phyloP scores from a whole-genome alignment of 2,329 filamentous ascomycete species.

The Diaporthe sp. region DNA sequence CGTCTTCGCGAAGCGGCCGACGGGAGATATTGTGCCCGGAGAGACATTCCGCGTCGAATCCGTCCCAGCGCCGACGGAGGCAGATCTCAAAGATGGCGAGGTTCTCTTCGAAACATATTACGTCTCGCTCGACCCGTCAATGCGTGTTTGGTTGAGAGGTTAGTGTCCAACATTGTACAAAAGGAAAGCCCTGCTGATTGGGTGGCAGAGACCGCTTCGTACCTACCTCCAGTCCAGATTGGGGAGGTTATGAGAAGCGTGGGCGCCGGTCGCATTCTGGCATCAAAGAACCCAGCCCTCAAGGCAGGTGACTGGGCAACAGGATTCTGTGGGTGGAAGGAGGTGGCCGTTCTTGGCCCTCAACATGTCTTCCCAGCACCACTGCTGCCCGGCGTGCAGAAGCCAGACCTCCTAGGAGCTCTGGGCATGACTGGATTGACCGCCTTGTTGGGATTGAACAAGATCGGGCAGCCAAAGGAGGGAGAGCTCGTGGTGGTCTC shows the following conservation, averaged over 20 bases:
- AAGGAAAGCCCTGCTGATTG: not conserved
- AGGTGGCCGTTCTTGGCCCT: slow-evolving; percentile 60
- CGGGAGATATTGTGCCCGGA: slow-evolving; percentile 68
- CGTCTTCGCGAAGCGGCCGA: slow-evolving; percentile 73
- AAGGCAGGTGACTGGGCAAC: slow-evolving; percentile 62
- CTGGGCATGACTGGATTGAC: slow-evolving; percentile 72
- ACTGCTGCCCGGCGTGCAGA: slow-evolving; percentile 41
- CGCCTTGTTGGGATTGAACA: slow-evolving; percentile 73
- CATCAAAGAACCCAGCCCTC: slow-evolving; percentile 57
- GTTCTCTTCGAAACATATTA: slow-evolving; percentile 63
- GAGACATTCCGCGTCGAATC: slow-evolving; percentile 70
- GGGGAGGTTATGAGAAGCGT: slow-evolving; percentile 70
- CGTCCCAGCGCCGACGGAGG: slow-evolving; percentile 59
- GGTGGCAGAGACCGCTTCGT: slow-evolving; percentile 47
- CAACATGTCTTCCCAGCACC: slow-evolving; percentile 51
- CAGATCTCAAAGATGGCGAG: slow-evolving; percentile 61
- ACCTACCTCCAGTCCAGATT: slow-evolving; percentile 70
- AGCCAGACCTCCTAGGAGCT: slow-evolving; percentile 65
- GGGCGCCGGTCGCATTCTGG: slow-evolving; percentile 63
- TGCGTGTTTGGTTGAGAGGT: slow-evolving; percentile 71
- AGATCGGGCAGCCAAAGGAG: slow-evolving; percentile 69
- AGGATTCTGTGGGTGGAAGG: slow-evolving; percentile 64
- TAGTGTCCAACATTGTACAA: slow-evolving; percentile 6
- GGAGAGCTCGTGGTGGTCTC: slow-evolving; percentile 76
- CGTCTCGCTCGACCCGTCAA: slow-evolving; percentile 71